Evolutionary conservation across 345 rosid species (phyloP).

Genomic region (Corchorus capsularis): DNA sequence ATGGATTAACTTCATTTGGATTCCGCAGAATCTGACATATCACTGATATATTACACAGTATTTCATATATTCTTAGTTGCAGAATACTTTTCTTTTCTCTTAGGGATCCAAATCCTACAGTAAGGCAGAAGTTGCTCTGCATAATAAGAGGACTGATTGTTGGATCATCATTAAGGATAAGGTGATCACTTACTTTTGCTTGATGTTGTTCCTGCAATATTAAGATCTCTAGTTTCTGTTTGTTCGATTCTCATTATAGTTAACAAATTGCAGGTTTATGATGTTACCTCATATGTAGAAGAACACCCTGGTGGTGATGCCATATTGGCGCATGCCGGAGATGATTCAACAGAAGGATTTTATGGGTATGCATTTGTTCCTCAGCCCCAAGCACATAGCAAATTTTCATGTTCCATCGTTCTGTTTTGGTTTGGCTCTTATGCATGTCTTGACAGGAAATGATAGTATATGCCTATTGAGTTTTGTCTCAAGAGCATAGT

Average conservation of each 20-base stretch:
- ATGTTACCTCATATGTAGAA: slow-evolving; percentile 89
- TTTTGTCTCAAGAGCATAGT: not conserved
- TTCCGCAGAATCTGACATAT: no score
- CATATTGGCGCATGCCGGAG: slow-evolving; percentile 86
- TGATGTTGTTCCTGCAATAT: not conserved
- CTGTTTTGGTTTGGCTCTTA: not conserved
- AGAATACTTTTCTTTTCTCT: no score
- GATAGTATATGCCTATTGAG: not conserved
- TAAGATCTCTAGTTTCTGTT: not conserved
- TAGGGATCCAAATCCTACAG: slow-evolving; percentile 23
- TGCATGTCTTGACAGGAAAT: not conserved
- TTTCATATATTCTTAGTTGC: no score
- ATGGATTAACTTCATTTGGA: no score
- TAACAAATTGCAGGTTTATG: slow-evolving; percentile 52
- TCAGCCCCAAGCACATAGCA: not conserved
- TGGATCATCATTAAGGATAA: slow-evolving; percentile 86
- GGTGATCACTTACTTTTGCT: slow-evolving; percentile 36
- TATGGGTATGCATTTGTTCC: slow-evolving; percentile 56
- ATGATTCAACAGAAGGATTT: slow-evolving; percentile 92
- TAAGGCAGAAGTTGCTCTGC: slow-evolving; percentile 59
- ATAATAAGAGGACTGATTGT: slow-evolving; percentile 84
- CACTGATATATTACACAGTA: no score
- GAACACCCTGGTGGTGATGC: slow-evolving; percentile 98
- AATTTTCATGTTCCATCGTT: not conserved
- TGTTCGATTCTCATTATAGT: not conserved